Percentiles rank a stretch among this genome's conserved stretches.
These are phyloP conservation scores for Syzygium grande DNA, from an alignment of 345 rosid genomes.

Conservation along the genomic window DNA sequence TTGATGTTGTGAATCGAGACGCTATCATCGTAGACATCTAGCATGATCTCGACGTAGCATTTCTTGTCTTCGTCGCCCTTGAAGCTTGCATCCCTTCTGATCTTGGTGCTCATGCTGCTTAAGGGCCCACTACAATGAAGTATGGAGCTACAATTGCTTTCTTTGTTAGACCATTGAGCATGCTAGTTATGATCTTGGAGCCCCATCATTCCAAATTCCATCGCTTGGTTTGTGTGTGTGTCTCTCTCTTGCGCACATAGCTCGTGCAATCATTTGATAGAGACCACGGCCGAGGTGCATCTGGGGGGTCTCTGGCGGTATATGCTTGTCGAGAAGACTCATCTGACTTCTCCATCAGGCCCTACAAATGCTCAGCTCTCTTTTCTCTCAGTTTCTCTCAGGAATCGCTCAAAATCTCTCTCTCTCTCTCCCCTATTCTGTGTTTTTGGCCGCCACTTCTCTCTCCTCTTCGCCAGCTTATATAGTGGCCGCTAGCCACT, in stretches of 20 bases:
- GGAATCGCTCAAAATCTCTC: too few species aligned
- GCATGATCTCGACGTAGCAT: conserved; percentile 47
- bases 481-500: too few species aligned
- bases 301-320: too few species aligned
- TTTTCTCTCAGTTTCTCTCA: too few species aligned
- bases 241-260: background rate
- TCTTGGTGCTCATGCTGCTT: conserved; percentile 25
- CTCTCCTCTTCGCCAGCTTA: too few species aligned
- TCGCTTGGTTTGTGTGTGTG: background rate
- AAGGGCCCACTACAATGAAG: conserved; percentile 31
- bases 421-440: too few species aligned
- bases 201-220: conserved; percentile 13
- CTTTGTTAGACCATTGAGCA: conserved; percentile 30
- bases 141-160: conserved; percentile 18
- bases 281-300: background rate
- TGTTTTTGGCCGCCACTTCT: too few species aligned
- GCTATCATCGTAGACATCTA: conserved; percentile 36
- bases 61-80: conserved; percentile 19
- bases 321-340: too few species aligned
- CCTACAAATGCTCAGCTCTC: too few species aligned
- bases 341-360: too few species aligned
- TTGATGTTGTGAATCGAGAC: conserved; percentile 27
- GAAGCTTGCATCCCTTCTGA: conserved; percentile 27
- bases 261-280: background rate
- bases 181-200: conserved; percentile 17